Base-by-base conservation (phyloP, 306 rosid genomes). In the Phaseolus lunatus region DNA sequence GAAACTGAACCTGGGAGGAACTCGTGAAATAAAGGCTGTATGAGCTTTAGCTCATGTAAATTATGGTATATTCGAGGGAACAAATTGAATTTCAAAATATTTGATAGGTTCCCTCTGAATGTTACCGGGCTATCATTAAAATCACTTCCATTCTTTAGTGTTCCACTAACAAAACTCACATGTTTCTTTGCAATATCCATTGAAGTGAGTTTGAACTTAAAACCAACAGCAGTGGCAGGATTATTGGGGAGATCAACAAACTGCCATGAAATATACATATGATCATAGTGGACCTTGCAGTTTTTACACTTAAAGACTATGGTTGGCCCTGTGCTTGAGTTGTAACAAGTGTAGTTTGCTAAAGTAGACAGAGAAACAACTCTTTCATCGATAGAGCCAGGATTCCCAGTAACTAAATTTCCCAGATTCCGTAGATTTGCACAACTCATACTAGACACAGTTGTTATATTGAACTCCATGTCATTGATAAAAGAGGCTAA, bases 151-250 rank as follows among this genome's bases (percentile, higher is more conserved):
- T 92, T 92, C 81, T 84, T 89, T 24, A 96, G 77, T 3, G 86
- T 89, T 82, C 99, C 98, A 54, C 79, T 78, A 50, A 92, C 99
- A 74, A 88, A 89, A 81, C 97, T 96, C 79, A 81, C 49, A 20
- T 89, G 89, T 49, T 80, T 92, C 47, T 71, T 86, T 47, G 82
- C 75, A 75, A 33, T 27, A 85, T 83, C 87, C 77, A 58, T 89
- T 73, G 98, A 65, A 53, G 91, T 69, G 57, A 96, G 90, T 81
- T 85, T 85, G 88, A 96, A 96, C 83, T 89, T 90, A 74, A 91
- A 96, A 75, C 99, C 99, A 67, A 91, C 99, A n/a, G 98, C 96
- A 53, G 89, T 67, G 33, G 96, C 99, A 44, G 99, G 99, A 84
- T 37, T 85, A 73, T 85, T 83, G 20, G 96, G 97, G 71, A 96